phyloP scores from a whole-genome alignment of 1,284 basidiomycete species.

The Peniophora sp. region DNA sequence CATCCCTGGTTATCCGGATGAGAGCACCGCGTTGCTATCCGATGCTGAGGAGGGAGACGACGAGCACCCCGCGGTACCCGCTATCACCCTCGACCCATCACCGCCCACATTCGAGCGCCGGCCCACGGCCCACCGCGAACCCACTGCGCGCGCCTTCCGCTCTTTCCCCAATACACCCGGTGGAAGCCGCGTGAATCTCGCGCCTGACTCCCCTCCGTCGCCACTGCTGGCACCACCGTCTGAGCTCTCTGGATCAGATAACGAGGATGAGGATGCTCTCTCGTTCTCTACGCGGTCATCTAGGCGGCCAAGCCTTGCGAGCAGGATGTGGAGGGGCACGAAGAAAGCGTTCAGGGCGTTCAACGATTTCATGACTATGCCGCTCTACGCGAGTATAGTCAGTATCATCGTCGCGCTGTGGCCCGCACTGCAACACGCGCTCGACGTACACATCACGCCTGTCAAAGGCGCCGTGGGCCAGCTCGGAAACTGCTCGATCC shows the following conservation, averaged over 20 bases:
- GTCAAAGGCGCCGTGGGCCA: constrained; percentile 66
- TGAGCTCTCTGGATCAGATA: constrained; percentile 23
- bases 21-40: constrained; percentile 17
- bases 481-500: constrained; percentile 81
- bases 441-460: constrained; percentile 57
- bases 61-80: neutral
- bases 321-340: neutral
- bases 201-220: constrained; percentile 9
- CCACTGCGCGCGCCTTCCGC: constrained; percentile 35
- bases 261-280: constrained; percentile 27
- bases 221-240: constrained; percentile 10
- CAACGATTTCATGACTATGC: constrained; percentile 81
- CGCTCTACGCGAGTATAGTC: constrained; percentile 73
- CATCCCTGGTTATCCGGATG: constrained; percentile 3
- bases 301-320: constrained; percentile 20
- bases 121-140: constrained; percentile 11
- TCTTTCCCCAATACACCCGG: constrained; percentile 63
- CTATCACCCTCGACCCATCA: constrained; percentile 4
- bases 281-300: constrained; percentile 22
- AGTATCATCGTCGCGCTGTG: constrained; percentile 80
- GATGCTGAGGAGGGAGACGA: constrained; percentile 7
- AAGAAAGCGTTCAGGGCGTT: constrained; percentile 31
- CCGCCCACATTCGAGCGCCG: constrained; percentile 12
- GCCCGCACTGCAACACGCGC: constrained; percentile 62
- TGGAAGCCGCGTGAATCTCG: constrained; percentile 25